These are phyloP conservation scores for Vittaforma corneae DNA, from an alignment of 371 early-diverging fungal species.

Conservation along the genomic window DNA sequence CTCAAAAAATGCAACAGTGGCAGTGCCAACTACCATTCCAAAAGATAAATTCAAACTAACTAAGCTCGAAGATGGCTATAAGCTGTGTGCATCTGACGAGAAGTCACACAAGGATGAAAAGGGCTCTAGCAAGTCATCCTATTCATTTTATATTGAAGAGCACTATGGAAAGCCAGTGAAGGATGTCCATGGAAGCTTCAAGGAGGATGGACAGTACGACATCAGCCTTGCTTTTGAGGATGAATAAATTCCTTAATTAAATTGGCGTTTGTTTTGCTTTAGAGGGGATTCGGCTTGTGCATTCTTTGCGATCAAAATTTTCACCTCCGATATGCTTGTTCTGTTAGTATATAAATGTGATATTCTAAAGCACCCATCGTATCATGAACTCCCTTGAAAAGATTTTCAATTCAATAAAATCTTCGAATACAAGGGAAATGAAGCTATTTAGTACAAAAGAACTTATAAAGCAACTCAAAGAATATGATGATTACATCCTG, in stretches of 20 bases:
- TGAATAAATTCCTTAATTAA: constrained; percentile 4
- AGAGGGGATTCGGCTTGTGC: background rate
- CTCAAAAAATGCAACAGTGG: background rate
- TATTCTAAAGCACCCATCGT: background rate
- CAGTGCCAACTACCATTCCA: constrained; percentile 16
- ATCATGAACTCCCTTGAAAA: constrained; percentile 53
- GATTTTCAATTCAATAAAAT: constrained; percentile 50
- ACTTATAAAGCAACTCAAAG: constrained; percentile 31
- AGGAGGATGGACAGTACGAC: constrained; percentile 21
- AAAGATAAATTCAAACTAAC: constrained; percentile 2
- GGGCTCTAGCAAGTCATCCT: background rate
- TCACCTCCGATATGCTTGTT: background rate
- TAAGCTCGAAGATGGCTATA: constrained; percentile 13
- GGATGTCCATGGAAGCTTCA: constrained; percentile 17
- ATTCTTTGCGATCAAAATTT: too few relatives aligned
- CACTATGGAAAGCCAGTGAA: constrained; percentile 10
- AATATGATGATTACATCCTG: constrained; percentile 31
- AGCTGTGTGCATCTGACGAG: constrained; percentile 1
- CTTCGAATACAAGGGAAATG: constrained; percentile 28
- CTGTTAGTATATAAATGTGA: background rate
- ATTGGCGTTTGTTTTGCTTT: background rate
- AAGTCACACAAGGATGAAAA: background rate
- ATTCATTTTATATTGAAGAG: constrained; percentile 10
- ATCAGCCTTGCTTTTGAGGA: constrained; percentile 20
- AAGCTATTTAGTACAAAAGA: constrained; percentile 49